Conservation (phyloP, 805 yeast species). For the Barnettozyma vustinii region DNA sequence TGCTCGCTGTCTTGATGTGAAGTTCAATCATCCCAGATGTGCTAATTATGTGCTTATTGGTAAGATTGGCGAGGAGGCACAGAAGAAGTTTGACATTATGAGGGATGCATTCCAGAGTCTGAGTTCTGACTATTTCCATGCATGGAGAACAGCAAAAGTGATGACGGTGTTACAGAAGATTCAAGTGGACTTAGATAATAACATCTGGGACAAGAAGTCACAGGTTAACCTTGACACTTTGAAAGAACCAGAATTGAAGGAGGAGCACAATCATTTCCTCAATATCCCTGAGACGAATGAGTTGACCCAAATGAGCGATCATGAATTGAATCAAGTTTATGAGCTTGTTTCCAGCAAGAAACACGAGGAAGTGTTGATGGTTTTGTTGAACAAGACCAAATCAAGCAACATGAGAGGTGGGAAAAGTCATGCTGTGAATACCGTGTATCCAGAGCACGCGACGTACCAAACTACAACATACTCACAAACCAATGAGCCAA, state of each 20-base stretch:
- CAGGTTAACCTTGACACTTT: conserved; percentile 17
- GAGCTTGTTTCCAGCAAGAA: conserved; percentile 11
- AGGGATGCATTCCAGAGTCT: conserved; percentile 35
- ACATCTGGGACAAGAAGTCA: conserved; percentile 23
- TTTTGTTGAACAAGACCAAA: conserved; percentile 9
- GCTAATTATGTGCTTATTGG: conserved; percentile 10
- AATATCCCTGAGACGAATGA: conserved; percentile 24
- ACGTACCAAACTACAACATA: background rate
- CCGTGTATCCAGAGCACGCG: background rate
- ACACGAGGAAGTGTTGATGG: conserved; percentile 15
- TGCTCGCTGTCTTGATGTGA: conserved; percentile 27
- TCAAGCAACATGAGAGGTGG: background rate
- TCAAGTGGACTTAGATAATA: conserved; percentile 28
- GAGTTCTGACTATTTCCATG: conserved; percentile 53
- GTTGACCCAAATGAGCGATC: conserved; percentile 13
- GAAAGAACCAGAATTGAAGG: conserved; percentile 7
- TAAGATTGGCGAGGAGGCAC: conserved; percentile 18
- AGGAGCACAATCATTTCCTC: conserved; percentile 17
- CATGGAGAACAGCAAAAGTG: conserved; percentile 57
- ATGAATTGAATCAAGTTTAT: conserved; percentile 21
- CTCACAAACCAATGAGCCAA: background rate
- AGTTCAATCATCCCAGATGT: conserved; percentile 16
- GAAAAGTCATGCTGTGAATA: background rate
- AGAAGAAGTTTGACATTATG: conserved; percentile 27
- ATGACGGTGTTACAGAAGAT: conserved; percentile 37